Percentiles rank a stretch among this genome's conserved stretches.
Evolutionary conservation across 1,284 basidiomycete genomes (phyloP).

Genomic region (Trichosporon coremiiforme): DNA sequence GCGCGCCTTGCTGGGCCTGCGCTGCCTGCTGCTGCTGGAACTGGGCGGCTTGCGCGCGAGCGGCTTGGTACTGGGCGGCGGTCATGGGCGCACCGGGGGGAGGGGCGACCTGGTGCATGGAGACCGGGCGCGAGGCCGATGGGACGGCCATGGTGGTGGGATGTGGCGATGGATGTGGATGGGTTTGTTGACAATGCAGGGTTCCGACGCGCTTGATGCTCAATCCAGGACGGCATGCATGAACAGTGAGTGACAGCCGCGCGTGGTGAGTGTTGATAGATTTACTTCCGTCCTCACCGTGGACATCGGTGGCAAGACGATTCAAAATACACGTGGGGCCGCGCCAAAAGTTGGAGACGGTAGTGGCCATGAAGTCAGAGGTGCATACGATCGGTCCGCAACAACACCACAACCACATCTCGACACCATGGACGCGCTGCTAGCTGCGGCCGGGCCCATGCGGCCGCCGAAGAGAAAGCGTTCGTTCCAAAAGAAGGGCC

Average conservation of each 20-base stretch:
- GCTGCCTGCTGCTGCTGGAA: neutral
- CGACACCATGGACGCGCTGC: conserved; percentile 66
- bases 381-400: neutral
- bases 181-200: conserved; percentile 1
- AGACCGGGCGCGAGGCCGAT: conserved; percentile 28
- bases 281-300: conserved; percentile 23
- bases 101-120: conserved; percentile 7
- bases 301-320: neutral
- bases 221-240: conserved; percentile 5
- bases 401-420: neutral
- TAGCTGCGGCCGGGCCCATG: conserved; percentile 69
- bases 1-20: conserved; percentile 14
- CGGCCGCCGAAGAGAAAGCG: conserved; percentile 49
- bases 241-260: neutral
- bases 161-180: conserved; percentile 15
- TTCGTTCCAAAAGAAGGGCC: conserved; percentile 20
- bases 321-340: conserved; percentile 19
- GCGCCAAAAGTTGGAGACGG: conserved; percentile 29
- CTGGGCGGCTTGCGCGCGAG: neutral
- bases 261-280: conserved; percentile 18
- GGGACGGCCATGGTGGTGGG: conserved; percentile 28
- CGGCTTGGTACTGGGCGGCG: neutral
- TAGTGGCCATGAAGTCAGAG: neutral
- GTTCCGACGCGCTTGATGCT: neutral
- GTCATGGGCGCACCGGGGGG: neutral